phyloP scores from a whole-genome alignment of 192 early-diverging fungal species.

The Chytriomyces hyalinus region DNA sequence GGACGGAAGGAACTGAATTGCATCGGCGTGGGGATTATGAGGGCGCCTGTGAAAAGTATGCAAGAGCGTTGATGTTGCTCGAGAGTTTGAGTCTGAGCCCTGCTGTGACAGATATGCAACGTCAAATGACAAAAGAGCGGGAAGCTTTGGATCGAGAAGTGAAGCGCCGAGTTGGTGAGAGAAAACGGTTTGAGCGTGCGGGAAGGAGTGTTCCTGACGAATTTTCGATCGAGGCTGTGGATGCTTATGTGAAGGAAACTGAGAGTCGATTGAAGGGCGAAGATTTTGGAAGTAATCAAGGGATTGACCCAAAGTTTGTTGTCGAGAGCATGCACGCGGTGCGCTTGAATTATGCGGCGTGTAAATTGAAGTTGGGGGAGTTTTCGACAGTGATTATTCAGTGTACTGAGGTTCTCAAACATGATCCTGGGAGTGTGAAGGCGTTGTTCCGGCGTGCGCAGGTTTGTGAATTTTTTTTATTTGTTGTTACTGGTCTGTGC shows the following conservation, averaged over 20 bases:
- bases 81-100: constrained; percentile 48
- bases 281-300: constrained; percentile 20
- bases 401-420: constrained; percentile 55
- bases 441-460: constrained; percentile 57
- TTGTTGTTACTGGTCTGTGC: background rate
- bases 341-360: constrained; percentile 61
- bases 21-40: constrained; percentile 47
- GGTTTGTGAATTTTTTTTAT: background rate
- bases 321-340: constrained; percentile 36
- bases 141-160: constrained; percentile 29
- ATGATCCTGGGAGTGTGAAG: constrained; percentile 51
- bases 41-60: constrained; percentile 53
- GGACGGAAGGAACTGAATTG: constrained; percentile 45
- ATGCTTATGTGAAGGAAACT: constrained; percentile 1
- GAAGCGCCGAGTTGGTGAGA: constrained; percentile 25
- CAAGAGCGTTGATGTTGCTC: constrained; percentile 49
- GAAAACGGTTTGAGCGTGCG: constrained; percentile 21
- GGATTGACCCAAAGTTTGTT: constrained; percentile 37
- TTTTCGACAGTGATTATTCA: constrained; percentile 48
- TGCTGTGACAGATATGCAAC: constrained; percentile 47
- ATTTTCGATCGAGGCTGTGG: constrained; percentile 10
- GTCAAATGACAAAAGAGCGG: constrained; percentile 24
- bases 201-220: constrained; percentile 21
- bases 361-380: constrained; percentile 59
- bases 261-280: background rate